A percentile compares a stretch with the other conserved stretches of the same genome.
phyloP scores from a whole-genome alignment of 371 early-diverging fungal genomes.

The Rhizopus sp. region DNA sequence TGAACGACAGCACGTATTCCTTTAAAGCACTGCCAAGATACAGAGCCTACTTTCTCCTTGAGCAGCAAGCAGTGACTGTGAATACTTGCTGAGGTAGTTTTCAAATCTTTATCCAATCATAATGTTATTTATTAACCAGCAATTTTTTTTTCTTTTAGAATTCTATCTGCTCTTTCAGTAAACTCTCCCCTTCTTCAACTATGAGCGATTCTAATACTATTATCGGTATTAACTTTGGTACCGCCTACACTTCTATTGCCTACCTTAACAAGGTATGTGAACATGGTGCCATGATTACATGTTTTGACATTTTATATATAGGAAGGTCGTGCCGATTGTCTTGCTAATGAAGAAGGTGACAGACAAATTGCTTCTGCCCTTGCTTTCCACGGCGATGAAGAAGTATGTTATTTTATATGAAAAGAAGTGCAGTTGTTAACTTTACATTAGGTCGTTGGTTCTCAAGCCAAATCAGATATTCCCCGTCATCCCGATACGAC shows the following conservation, averaged over 20 bases:
- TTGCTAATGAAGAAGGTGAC: constrained; percentile 98
- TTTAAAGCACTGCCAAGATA: no score
- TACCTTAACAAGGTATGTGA: constrained; percentile 74
- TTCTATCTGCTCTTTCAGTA: neutral
- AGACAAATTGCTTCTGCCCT: constrained; percentile 91
- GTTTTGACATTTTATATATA: constrained; percentile 48
- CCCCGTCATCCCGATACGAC: constrained; percentile 89
- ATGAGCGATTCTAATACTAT: constrained; percentile 44
- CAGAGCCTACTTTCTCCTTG: no score
- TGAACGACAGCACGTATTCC: no score
- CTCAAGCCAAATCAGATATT: constrained; percentile 90
- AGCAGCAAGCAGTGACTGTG: no score
- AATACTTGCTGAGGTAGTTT: no score
- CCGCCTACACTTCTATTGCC: constrained; percentile 86
- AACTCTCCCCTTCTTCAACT: constrained; percentile 3
- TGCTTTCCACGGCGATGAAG: constrained; percentile 91
- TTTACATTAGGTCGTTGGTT: constrained; percentile 76
- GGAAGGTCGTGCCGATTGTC: constrained; percentile 86
- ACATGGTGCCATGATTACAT: constrained; percentile 56
- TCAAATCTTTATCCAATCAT: no score
- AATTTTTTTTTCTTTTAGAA: constrained; percentile 12
- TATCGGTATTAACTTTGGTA: constrained; percentile 92
- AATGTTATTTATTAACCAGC: neutral
- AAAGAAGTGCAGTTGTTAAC: neutral
- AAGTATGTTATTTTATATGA: constrained; percentile 42